Percentiles rank a stretch among this genome's conserved stretches.
phyloP scores from a whole-genome alignment of 148 eudicot genomes.

The Polygonum maritimum region DNA sequence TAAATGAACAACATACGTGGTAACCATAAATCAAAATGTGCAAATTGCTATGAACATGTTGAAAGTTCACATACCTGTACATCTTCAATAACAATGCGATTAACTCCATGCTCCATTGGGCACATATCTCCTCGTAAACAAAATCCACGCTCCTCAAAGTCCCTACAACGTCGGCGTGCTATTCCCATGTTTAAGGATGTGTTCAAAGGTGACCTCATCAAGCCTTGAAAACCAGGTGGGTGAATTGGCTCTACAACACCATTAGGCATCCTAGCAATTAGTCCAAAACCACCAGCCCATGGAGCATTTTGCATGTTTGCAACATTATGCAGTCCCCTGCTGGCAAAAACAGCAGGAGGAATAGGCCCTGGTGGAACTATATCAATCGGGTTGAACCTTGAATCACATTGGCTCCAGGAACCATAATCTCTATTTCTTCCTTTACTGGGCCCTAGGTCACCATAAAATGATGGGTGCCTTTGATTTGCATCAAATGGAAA shows the following conservation, averaged over 20 bases:
- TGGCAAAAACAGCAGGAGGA: slow-evolving; percentile 48
- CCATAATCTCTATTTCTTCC: slow-evolving; percentile 60
- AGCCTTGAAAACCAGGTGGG: slow-evolving; percentile 65
- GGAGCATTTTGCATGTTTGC: slow-evolving; percentile 49
- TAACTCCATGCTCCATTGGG: slow-evolving; percentile 97
- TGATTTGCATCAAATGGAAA: slow-evolving; percentile 13
- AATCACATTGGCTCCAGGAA: slow-evolving; percentile 48
- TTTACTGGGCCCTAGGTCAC: slow-evolving; percentile 55
- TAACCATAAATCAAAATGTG: neutral
- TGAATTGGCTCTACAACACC: slow-evolving; percentile 69
- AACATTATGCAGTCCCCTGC: slow-evolving; percentile 59
- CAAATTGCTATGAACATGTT: neutral
- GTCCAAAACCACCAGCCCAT: slow-evolving; percentile 68
- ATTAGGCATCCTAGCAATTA: slow-evolving; percentile 65
- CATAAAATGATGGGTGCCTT: slow-evolving; percentile 17
- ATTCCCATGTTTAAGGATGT: slow-evolving; percentile 54
- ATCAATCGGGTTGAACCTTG: slow-evolving; percentile 50
- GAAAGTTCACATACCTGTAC: slow-evolving; percentile 57
- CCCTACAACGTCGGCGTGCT: slow-evolving; percentile 85
- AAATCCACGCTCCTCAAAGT: slow-evolving; percentile 96
- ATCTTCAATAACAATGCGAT: slow-evolving; percentile 91
- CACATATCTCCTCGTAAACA: slow-evolving; percentile 98
- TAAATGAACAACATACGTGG: neutral
- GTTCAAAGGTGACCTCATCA: slow-evolving; percentile 49
- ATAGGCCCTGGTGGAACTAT: slow-evolving; percentile 42